These are phyloP conservation scores for Linnemannia schmuckeri DNA, from an alignment of 192 early-diverging fungal species.

Conservation along the genomic window DNA sequence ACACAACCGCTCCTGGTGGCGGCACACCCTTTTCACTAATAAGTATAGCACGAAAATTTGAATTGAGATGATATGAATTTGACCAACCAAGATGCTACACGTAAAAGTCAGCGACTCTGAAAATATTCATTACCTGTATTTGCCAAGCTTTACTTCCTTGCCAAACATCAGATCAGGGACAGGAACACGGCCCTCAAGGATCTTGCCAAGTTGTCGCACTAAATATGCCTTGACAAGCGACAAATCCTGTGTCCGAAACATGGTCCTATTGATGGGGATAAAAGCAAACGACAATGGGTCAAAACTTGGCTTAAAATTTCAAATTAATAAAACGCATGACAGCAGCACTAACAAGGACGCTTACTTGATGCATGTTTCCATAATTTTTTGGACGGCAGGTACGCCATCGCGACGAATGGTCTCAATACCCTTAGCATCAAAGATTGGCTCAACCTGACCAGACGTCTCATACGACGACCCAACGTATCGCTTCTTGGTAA, in stretches of 20 bases:
- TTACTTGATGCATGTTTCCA: conserved; percentile 82
- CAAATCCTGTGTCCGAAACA: conserved; percentile 88
- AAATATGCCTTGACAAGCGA: conserved; percentile 84
- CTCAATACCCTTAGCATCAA: conserved; percentile 98
- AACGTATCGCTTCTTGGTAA: conserved; percentile 96
- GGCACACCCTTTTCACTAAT: conserved; percentile 65
- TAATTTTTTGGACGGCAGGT: conserved; percentile 79
- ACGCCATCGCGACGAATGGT: conserved; percentile 93
- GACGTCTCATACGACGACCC: conserved; percentile 84
- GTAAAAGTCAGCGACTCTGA: not conserved
- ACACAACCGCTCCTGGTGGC: conserved; percentile 82
- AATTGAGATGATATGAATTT: not conserved
- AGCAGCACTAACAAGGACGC: not conserved
- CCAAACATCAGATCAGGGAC: conserved; percentile 90
- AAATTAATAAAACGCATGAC: not conserved
- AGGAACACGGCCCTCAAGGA: conserved; percentile 75
- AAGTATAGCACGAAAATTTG: not conserved
- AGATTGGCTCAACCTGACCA: conserved; percentile 74
- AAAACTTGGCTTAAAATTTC: not conserved
- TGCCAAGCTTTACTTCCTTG: conserved; percentile 86
- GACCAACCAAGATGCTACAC: not conserved
- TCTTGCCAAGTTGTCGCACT: conserved; percentile 76
- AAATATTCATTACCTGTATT: conserved; percentile 69
- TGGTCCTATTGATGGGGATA: conserved; percentile 57
- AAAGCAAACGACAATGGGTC: not conserved